Conservation (phyloP, 1,284 basidiomycete genomes). For the Uromyces viciae-fabae region DNA sequence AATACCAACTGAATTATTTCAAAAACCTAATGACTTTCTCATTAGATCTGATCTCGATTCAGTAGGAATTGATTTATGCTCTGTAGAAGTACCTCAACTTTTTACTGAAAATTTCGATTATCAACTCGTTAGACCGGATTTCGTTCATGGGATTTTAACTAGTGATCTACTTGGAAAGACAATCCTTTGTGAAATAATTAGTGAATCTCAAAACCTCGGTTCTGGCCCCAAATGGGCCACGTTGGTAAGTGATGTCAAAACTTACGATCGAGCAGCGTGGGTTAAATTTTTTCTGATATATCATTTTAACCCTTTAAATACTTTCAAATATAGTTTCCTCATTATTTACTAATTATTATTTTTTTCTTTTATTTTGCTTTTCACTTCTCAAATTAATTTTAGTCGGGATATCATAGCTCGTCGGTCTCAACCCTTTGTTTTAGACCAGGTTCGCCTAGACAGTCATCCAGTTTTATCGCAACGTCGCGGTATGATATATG, state of each 20-base stretch:
- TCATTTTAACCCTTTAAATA: neutral
- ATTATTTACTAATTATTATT: no score
- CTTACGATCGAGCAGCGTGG: conserved; percentile 37
- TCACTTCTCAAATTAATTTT: neutral
- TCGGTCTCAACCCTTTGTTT: conserved; percentile 29
- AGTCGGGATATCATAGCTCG: conserved; percentile 41
- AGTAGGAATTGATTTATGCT: conserved; percentile 73
- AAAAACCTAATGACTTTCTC: conserved; percentile 62
- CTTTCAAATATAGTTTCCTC: neutral
- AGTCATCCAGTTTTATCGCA: conserved; percentile 28
- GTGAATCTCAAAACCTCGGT: conserved; percentile 51
- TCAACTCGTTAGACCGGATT: conserved; percentile 81
- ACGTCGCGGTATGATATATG: conserved; percentile 41
- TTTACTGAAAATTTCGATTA: conserved; percentile 99
- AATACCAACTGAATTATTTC: conserved; percentile 53
- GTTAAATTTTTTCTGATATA: conserved; percentile 7
- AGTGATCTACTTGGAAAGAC: conserved; percentile 93
- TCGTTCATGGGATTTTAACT: conserved; percentile 92
- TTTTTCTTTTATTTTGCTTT: no score
- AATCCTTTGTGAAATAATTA: conserved; percentile 80
- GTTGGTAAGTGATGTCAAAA: conserved; percentile 30
- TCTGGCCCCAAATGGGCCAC: conserved; percentile 36
- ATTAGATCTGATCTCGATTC: conserved; percentile 50
- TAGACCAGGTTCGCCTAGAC: conserved; percentile 21
- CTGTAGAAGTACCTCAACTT: conserved; percentile 77